Evolutionary conservation across 2,329 filamentous ascomycete species (phyloP), one percentile per base, ranked within the genome.

Genomic region (Corinectria fuckeliana): DNA sequence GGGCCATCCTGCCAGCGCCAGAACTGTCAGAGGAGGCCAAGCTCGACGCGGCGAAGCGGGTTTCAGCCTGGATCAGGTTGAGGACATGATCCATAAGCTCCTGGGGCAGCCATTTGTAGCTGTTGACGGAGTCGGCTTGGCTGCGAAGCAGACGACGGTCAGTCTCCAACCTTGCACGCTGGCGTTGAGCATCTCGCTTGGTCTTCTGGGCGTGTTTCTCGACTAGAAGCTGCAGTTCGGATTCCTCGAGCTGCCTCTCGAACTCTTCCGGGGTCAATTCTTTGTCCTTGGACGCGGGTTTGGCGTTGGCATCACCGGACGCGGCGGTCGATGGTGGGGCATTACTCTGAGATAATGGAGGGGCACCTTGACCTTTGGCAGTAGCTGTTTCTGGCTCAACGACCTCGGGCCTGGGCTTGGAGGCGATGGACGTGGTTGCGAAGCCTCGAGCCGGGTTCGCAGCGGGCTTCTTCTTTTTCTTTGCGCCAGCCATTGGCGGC

Each of bases 381-480:
- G 61, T 56, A 38, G 58, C 49, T 54, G 68, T 59, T 34, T 77
- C 76, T 51, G 71, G 61, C 61, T 82, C 80, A 49, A 74, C 66
- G 38, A 71, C 73, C 60, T 94, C 92, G 44, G 85, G 81, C 73
- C 91, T 85, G 8, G 88, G 83, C 69, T 93, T 96, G 21, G 92
- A 96, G 41, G 93, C 92, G 60, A 96, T 85, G 1, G 94, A 98
- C 11, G 92, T 96, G 5, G 95, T 99, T 65, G 94, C 92, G 78
- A 97, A 96, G 16, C 93, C 95, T 75, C 95, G 85, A 36, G 93
- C 92, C 60, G 93, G 92, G 76, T 97, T 98, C 28, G 89, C 86
- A 23, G 87, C 86, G 55, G 91, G 84, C 85, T 97, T 98, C 82
- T 92, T 96, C 81, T 97, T 97, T 80, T 96, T 97, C 77, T 92